These are phyloP conservation scores for Gracilaria gracilis DNA, from an alignment of 23 red algal genomes.

Conservation along the genomic window DNA sequence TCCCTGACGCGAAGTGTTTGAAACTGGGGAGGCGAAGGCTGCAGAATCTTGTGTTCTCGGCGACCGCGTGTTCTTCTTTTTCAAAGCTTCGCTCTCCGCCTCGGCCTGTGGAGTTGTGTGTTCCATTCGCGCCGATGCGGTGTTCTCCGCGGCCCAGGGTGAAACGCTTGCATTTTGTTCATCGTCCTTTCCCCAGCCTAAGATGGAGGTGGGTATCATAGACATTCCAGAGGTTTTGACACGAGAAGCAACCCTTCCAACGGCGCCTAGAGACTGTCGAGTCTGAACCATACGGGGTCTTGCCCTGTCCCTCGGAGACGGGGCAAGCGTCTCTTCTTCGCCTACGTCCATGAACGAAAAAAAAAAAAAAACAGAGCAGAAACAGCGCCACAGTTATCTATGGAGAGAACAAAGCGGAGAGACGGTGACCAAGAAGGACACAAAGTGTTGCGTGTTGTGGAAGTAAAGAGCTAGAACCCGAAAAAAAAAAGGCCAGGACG, in stretches of 20 bases:
- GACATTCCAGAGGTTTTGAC: slow-evolving; percentile 37
- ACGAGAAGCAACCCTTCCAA: slow-evolving; percentile 57
- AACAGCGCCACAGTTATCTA: background rate
- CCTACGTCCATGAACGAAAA: background rate
- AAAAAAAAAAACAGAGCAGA: background rate
- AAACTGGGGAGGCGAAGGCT: background rate
- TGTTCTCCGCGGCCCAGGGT: slow-evolving; percentile 38
- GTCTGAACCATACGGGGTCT: background rate
- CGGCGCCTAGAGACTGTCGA: slow-evolving; percentile 45
- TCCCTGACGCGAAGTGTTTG: background rate
- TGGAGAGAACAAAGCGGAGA: background rate
- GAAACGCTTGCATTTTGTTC: slow-evolving; percentile 14
- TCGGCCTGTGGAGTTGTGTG: background rate
- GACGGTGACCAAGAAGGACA: background rate
- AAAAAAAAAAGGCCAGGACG: no score
- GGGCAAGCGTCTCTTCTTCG: slow-evolving; percentile 14
- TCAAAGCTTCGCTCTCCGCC: background rate
- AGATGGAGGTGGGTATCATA: slow-evolving; percentile 9
- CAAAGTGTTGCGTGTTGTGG: no score
- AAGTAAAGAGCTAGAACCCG: no score
- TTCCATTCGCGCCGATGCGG: background rate
- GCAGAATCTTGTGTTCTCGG: background rate
- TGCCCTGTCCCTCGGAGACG: slow-evolving; percentile 3
- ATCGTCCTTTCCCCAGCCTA: background rate
- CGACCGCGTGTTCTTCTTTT: background rate